A percentile compares a stretch with the other conserved stretches of the same genome.
phyloP scores from a whole-genome alignment of 805 yeast genomes.

The Ascoidea rubescens region DNA sequence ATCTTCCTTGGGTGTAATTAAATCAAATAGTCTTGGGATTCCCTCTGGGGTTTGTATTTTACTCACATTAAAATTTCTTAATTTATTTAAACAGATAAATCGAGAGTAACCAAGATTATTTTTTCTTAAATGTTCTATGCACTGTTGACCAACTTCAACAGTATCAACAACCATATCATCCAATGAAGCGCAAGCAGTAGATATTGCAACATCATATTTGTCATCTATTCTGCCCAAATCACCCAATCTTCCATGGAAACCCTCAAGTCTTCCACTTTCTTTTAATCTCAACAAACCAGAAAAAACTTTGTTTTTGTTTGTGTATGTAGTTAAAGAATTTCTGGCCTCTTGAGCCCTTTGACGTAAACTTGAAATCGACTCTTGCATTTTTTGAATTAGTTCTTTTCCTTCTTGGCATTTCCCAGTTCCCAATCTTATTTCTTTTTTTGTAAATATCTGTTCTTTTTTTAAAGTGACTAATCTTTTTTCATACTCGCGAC shows the following conservation, averaged over 20 bases:
- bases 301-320: constrained; percentile 64
- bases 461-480: constrained; percentile 33
- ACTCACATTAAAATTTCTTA: constrained; percentile 45
- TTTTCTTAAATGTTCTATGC: constrained; percentile 72
- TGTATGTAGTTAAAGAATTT: constrained; percentile 37
- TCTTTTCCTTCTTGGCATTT: constrained; percentile 37
- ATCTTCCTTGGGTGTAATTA: constrained; percentile 52
- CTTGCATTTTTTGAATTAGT: constrained; percentile 39
- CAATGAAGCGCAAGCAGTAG: constrained; percentile 85
- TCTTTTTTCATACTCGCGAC: constrained; percentile 34
- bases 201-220: constrained; percentile 80
- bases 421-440: constrained; percentile 41
- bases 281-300: constrained; percentile 54
- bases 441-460: constrained; percentile 32
- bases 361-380: constrained; percentile 36
- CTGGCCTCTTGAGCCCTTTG: constrained; percentile 57
- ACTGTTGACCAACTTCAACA: constrained; percentile 54
- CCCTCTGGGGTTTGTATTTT: constrained; percentile 58
- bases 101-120: constrained; percentile 81
- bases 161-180: constrained; percentile 89
- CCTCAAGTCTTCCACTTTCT: constrained; percentile 69
- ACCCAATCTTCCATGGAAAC: constrained; percentile 85
- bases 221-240: constrained; percentile 86
- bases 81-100: constrained; percentile 66
- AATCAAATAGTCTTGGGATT: constrained; percentile 74